These are phyloP conservation scores for Croton laevigatus DNA, from an alignment of 441 rosid species.

Conservation along the genomic window DNA sequence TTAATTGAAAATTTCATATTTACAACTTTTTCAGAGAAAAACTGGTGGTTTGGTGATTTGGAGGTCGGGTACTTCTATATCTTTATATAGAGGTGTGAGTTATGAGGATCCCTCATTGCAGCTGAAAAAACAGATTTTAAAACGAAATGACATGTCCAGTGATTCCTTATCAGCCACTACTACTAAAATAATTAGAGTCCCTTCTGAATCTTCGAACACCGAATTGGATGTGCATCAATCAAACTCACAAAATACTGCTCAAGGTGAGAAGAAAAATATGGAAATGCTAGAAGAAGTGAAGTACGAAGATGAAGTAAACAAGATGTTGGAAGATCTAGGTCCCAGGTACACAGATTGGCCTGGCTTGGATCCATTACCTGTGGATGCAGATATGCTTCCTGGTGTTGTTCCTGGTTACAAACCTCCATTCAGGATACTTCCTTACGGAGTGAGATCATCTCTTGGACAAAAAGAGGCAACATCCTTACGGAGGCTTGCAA, in stretches of 20 bases:
- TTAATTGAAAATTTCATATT: constrained; percentile 11
- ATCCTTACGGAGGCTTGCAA: constrained; percentile 73
- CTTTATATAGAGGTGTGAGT: constrained; percentile 72
- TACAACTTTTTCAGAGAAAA: constrained; percentile 54
- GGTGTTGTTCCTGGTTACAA: constrained; percentile 65
- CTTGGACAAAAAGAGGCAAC: constrained; percentile 69
- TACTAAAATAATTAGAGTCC: constrained; percentile 26
- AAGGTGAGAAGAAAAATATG: constrained; percentile 27
- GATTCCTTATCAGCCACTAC: constrained; percentile 20
- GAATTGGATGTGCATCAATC: constrained; percentile 30
- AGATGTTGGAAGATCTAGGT: constrained; percentile 70
- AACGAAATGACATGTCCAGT: constrained; percentile 28
- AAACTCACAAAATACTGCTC: constrained; percentile 27
- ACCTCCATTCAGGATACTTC: constrained; percentile 92
- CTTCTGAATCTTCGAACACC: constrained; percentile 22
- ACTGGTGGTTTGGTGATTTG: constrained; percentile 96
- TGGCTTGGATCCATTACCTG: constrained; percentile 75
- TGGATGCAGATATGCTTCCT: constrained; percentile 94
- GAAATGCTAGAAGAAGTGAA: constrained; percentile 37
- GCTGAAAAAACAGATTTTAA: constrained; percentile 35
- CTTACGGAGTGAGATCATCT: constrained; percentile 76
- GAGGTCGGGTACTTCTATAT: constrained; percentile 83
- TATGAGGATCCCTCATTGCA: constrained; percentile 51
- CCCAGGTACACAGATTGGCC: constrained; percentile 86
- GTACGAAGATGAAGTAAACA: constrained; percentile 75